A percentile compares a stretch with the other conserved stretches of the same genome.
phyloP scores from a whole-genome alignment of 208 protist genomes.

The Herpetomonas tarakana region DNA sequence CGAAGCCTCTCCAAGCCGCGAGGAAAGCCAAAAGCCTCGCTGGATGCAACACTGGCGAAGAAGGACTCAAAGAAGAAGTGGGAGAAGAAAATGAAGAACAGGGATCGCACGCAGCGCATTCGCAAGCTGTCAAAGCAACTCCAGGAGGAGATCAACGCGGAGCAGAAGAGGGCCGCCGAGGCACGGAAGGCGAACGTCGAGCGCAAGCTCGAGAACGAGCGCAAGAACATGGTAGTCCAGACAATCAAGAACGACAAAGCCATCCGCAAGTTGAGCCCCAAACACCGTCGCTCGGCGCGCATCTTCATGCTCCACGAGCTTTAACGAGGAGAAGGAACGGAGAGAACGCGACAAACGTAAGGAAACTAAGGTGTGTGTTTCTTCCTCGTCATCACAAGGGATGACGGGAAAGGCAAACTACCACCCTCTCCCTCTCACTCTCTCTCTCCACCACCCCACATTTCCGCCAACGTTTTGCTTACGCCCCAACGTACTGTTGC shows the following conservation, averaged over 20 bases:
- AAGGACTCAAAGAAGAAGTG: conserved; percentile 60
- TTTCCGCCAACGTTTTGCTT: neutral
- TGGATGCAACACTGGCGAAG: conserved; percentile 40
- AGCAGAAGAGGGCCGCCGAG: conserved; percentile 71
- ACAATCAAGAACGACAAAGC: conserved; percentile 89
- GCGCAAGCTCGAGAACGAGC: conserved; percentile 82
- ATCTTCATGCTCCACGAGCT: conserved; percentile 91
- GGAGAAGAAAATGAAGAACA: conserved; percentile 80
- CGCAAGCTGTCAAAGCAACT: conserved; percentile 64
- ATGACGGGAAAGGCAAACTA: too few relatives aligned
- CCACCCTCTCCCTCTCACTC: too few relatives aligned
- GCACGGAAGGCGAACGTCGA: conserved; percentile 79
- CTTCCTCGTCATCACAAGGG: too few relatives aligned
- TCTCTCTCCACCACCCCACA: neutral
- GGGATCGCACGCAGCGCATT: conserved; percentile 55
- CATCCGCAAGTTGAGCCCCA: conserved; percentile 86
- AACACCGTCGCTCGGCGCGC: conserved; percentile 79
- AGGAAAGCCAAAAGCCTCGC: conserved; percentile 49
- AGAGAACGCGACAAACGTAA: neutral
- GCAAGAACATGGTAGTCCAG: conserved; percentile 91
- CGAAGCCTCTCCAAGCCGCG: conserved; percentile 55
- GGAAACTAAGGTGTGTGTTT: too few relatives aligned
- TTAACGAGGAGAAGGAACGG: conserved; percentile 16
- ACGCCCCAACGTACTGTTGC: neutral
- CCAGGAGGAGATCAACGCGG: conserved; percentile 80